Conservation (phyloP, 495 filamentous ascomycete genomes). For the Copromyces sp. region DNA sequence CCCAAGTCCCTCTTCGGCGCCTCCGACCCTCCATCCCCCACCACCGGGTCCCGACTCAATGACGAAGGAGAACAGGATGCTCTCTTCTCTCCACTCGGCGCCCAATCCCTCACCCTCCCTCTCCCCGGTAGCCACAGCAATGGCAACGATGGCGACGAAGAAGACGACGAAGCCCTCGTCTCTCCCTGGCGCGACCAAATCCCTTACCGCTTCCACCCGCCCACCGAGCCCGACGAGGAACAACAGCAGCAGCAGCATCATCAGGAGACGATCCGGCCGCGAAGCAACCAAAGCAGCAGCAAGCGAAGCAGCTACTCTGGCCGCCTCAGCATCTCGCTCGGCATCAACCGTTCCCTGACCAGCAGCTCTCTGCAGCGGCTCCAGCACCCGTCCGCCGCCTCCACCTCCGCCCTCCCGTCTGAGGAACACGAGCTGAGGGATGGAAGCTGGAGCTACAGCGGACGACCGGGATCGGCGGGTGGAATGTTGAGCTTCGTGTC, state of each 20-base stretch:
- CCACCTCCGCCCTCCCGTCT: not conserved
- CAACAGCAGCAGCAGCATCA: not conserved
- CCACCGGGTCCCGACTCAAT: not conserved
- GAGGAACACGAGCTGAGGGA: not conserved
- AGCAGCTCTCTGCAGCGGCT: not conserved
- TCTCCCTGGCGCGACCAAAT: not conserved
- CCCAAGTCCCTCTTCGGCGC: constrained; percentile 26
- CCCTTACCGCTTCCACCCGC: not conserved
- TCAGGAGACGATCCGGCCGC: not conserved
- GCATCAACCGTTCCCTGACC: not conserved
- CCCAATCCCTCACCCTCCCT: not conserved
- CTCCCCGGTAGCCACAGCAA: not conserved
- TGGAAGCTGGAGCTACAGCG: not conserved
- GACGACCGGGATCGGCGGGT: not conserved
- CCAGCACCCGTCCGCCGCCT: not conserved
- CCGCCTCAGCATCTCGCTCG: not conserved
- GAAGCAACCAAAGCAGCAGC: not conserved
- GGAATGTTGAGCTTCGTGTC: not conserved
- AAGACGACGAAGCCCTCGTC: constrained; percentile 21
- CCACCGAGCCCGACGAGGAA: not conserved
- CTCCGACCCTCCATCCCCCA: not conserved
- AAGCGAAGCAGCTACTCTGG: not conserved
- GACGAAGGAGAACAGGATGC: not conserved
- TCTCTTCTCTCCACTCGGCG: not conserved
- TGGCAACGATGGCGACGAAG: constrained; percentile 6